phyloP scores from a whole-genome alignment of 2,329 filamentous ascomycete genomes.

The Gaeumannomyces tritici region DNA sequence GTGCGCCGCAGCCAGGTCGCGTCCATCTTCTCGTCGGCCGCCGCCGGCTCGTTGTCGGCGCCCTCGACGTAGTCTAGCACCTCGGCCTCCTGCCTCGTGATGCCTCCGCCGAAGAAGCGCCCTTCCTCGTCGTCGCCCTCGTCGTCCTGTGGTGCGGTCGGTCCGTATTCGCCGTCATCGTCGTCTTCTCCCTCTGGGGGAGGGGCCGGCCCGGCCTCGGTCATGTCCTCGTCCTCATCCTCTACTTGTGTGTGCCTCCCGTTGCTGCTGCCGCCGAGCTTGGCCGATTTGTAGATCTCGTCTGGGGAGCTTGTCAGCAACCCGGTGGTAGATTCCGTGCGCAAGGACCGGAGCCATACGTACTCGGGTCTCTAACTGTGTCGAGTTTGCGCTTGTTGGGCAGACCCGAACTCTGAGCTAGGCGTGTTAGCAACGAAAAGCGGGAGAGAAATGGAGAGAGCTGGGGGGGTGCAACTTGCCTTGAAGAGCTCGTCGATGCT shows the following conservation, averaged over 20 bases:
- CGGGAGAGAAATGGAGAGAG: constrained; percentile 3
- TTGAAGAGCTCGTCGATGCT: constrained; percentile 53
- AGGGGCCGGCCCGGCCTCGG: constrained; percentile 39
- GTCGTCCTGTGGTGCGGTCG: constrained; percentile 35
- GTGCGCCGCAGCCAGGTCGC: constrained; percentile 72
- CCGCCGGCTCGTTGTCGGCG: constrained; percentile 37
- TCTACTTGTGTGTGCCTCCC: constrained; percentile 34
- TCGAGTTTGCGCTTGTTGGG: constrained; percentile 56
- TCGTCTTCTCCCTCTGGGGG: constrained; percentile 38
- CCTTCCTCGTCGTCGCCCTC: constrained; percentile 73
- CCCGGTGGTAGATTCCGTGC: too few species aligned
- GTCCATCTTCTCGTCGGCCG: constrained; percentile 63
- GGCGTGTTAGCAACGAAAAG: neutral
- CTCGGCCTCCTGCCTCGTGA: constrained; percentile 69
- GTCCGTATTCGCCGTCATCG: constrained; percentile 28
- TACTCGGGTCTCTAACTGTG: constrained; percentile 52
- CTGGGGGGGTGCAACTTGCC: constrained; percentile 19
- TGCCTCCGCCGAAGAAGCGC: constrained; percentile 88
- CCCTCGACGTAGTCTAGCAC: constrained; percentile 80
- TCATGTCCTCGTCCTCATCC: constrained; percentile 28
- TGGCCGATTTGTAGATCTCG: constrained; percentile 55
- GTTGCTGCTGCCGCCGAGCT: constrained; percentile 32
- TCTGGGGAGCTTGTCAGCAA: constrained; percentile 25
- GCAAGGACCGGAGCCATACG: constrained; percentile 14
- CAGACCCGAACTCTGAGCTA: constrained; percentile 28